Conservation (phyloP, 1,284 basidiomycete genomes). For the Ustilago loliicola region DNA sequence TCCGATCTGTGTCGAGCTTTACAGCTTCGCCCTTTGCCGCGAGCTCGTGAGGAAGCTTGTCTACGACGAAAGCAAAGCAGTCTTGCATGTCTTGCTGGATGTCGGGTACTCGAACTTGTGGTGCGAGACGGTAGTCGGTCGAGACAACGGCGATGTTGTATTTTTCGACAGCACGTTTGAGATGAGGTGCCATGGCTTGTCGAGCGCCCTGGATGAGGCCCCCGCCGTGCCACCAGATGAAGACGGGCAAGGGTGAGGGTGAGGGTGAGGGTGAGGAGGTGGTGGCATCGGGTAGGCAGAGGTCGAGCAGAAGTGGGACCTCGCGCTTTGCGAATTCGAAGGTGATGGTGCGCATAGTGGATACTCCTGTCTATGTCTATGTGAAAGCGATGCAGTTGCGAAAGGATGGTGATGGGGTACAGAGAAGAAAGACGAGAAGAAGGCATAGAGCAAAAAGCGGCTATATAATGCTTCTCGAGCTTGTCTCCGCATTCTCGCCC, state of each 20-base stretch:
- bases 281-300: constrained; percentile 37
- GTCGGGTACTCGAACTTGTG: constrained; percentile 48
- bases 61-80: constrained; percentile 38
- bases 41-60: constrained; percentile 36
- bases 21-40: constrained; percentile 22
- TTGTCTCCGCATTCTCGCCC: constrained; percentile 13
- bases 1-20: constrained; percentile 36
- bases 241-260: constrained; percentile 36
- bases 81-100: constrained; percentile 53
- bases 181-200: constrained; percentile 43
- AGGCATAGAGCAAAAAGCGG: neutral
- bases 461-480: constrained; percentile 14
- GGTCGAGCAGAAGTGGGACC: constrained; percentile 46
- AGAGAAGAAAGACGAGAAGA: neutral
- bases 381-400: neutral
- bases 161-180: constrained; percentile 50
- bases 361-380: too few species aligned
- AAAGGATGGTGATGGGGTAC: neutral
- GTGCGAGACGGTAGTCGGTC: constrained; percentile 55
- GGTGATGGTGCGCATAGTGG: constrained; percentile 33
- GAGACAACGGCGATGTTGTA: constrained; percentile 49
- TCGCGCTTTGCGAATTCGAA: constrained; percentile 46
- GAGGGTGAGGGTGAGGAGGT: neutral
- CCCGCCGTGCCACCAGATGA: constrained; percentile 55
- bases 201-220: constrained; percentile 54